Evolutionary conservation across 345 rosid genomes (phyloP).

Genomic region (Corchorus olitorius): DNA sequence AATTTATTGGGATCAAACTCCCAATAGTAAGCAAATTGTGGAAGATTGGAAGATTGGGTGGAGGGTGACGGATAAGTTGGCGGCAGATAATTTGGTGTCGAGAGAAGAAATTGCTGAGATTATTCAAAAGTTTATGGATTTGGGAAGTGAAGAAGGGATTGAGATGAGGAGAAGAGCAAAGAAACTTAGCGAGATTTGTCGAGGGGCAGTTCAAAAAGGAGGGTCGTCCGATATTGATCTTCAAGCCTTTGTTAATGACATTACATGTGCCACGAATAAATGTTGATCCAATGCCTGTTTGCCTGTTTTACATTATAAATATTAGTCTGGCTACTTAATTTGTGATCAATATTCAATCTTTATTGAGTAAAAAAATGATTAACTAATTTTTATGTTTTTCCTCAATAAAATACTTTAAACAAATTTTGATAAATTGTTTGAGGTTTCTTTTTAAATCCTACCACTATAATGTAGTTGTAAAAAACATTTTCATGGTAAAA

Average conservation of each 20-base stretch:
- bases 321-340: too few relatives aligned
- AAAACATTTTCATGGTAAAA: too few relatives aligned
- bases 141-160: conserved; percentile 25
- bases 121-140: conserved; percentile 33
- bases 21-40: conserved; percentile 49
- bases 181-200: conserved; percentile 24
- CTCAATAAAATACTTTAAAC: too few relatives aligned
- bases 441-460: too few relatives aligned
- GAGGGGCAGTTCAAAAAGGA: conserved; percentile 32
- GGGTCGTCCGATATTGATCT: conserved; percentile 44
- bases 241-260: conserved; percentile 36
- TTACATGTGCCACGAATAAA: conserved; percentile 15
- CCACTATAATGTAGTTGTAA: too few relatives aligned
- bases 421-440: too few relatives aligned
- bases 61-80: conserved; percentile 31
- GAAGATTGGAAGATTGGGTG: conserved; percentile 68
- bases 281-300: neutral
- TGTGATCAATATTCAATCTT: too few relatives aligned
- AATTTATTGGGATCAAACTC: conserved; percentile 45
- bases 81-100: conserved; percentile 29
- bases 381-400: too few relatives aligned
- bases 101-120: conserved; percentile 36
- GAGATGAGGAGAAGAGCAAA: conserved; percentile 36
- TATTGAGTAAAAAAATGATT: too few relatives aligned
- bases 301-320: too few relatives aligned